These are phyloP conservation scores for Cladosporium sp. DNA, from an alignment of 2,329 filamentous ascomycete genomes.

Conservation along the genomic window DNA sequence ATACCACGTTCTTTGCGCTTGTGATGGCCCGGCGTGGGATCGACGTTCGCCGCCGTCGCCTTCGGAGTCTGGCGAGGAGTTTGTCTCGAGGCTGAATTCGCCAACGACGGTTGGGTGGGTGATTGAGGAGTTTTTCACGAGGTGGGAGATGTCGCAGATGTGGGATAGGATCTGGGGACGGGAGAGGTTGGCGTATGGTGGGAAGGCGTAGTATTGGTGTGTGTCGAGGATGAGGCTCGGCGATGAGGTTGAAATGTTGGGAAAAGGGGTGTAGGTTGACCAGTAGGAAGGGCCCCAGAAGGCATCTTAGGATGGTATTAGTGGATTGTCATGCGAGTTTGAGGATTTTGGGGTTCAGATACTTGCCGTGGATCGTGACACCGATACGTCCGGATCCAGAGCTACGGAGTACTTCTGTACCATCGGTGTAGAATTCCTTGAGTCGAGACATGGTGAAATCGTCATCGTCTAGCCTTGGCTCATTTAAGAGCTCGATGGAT, in stretches of 20 bases:
- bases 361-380: slow-evolving; percentile 20
- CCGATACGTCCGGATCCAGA: slow-evolving; percentile 19
- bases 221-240: slow-evolving; percentile 20
- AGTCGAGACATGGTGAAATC: slow-evolving; percentile 9
- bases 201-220: slow-evolving; percentile 27
- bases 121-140: slow-evolving; percentile 6
- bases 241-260: slow-evolving; percentile 2
- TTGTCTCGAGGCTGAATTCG: slow-evolving; percentile 22
- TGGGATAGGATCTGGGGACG: slow-evolving; percentile 15
- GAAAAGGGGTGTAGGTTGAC: slow-evolving; percentile 20
- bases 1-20: slow-evolving; percentile 21
- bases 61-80: slow-evolving; percentile 14
- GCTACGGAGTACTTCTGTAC: not conserved
- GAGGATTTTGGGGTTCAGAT: not conserved
- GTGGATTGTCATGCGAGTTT: no score
- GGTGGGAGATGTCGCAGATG: slow-evolving; percentile 18
- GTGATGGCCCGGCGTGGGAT: not conserved
- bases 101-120: slow-evolving; percentile 17
- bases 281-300: slow-evolving; percentile 23
- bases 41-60: slow-evolving; percentile 6
- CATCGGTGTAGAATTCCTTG: slow-evolving; percentile 4
- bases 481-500: slow-evolving; percentile 57
- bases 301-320: slow-evolving; percentile 12
- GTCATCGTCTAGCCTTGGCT: slow-evolving; percentile 37
- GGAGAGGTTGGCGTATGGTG: slow-evolving; percentile 18